Percentiles rank a stretch among this genome's conserved stretches.
phyloP scores from a whole-genome alignment of 2,329 filamentous ascomycete species.

The Rhexocercosporidium sp. region DNA sequence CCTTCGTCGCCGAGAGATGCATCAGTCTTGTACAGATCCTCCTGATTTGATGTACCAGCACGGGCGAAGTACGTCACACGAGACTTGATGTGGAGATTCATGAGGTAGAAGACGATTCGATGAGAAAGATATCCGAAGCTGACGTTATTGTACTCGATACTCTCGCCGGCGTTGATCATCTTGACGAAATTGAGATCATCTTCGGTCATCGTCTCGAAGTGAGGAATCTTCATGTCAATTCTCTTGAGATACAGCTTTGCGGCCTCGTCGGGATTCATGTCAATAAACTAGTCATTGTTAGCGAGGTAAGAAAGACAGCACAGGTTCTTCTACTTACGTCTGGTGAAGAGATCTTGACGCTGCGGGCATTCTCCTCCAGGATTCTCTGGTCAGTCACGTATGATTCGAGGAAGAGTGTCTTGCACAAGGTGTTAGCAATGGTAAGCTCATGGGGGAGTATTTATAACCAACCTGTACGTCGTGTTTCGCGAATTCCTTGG shows the following conservation, averaged over 20 bases:
- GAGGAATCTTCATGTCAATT: constrained; percentile 90
- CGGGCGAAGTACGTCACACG: constrained; percentile 92
- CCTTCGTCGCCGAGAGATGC: constrained; percentile 83
- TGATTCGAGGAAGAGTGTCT: constrained; percentile 97
- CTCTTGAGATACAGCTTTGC: constrained; percentile 89
- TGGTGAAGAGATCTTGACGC: constrained; percentile 96
- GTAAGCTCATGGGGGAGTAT: background rate
- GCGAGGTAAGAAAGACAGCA: constrained; percentile 9
- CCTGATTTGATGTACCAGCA: constrained; percentile 83
- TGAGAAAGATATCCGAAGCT: constrained; percentile 97
- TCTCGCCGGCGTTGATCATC: constrained; percentile 97
- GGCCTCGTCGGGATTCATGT: constrained; percentile 90
- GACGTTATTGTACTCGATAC: constrained; percentile 95
- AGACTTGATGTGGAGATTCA: constrained; percentile 96
- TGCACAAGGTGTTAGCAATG: constrained; percentile 28
- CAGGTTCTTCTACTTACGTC: constrained; percentile 63
- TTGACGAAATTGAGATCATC: constrained; percentile 95
- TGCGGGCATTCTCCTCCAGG: constrained; percentile 93
- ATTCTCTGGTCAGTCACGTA: constrained; percentile 93
- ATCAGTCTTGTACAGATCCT: constrained; percentile 92
- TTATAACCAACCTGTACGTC: constrained; percentile 74
- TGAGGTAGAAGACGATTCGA: constrained; percentile 96
- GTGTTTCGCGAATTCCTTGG: constrained; percentile 97
- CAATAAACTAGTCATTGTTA: constrained; percentile 69
- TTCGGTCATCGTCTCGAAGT: constrained; percentile 97